A percentile compares a stretch with the other conserved stretches of the same genome.
Evolutionary conservation across 2,329 filamentous ascomycete genomes (phyloP).

Genomic region (Dactylellina cionopaga): DNA sequence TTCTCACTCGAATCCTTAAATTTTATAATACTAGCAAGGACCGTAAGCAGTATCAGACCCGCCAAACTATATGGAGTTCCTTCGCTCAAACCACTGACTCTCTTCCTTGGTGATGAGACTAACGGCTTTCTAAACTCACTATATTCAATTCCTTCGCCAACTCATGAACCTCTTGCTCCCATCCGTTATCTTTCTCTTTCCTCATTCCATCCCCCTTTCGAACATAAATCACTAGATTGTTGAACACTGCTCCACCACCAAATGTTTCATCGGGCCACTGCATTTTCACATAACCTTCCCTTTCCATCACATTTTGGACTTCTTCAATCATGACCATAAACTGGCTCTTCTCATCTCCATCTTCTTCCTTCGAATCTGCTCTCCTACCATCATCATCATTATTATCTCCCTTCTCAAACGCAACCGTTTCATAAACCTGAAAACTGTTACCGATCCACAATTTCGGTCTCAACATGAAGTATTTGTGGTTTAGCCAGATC

Average conservation of each 20-base stretch:
- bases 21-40: too few species aligned
- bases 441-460: constrained; percentile 46
- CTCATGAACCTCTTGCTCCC: background rate
- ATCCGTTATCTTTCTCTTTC: background rate
- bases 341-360: background rate
- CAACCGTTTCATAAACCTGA: constrained; percentile 27
- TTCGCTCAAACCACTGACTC: too few species aligned
- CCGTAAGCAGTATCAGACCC: too few species aligned
- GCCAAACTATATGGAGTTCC: too few species aligned
- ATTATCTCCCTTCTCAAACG: background rate
- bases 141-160: constrained; percentile 3
- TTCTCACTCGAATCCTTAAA: too few species aligned
- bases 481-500: constrained; percentile 47
- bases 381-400: background rate
- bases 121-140: too few species aligned
- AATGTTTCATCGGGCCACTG: constrained; percentile 43
- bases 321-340: too few species aligned
- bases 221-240: constrained; percentile 47
- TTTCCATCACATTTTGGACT: constrained; percentile 6
- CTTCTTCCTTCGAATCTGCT: background rate
- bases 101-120: too few species aligned
- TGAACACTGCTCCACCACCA: constrained; percentile 43
- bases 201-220: background rate
- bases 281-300: constrained; percentile 18
- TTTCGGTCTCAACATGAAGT: constrained; percentile 27